Evolutionary conservation across 257 asterid species (phyloP), one percentile per base, ranked within the genome.

Genomic region (Prunella vulgaris): DNA sequence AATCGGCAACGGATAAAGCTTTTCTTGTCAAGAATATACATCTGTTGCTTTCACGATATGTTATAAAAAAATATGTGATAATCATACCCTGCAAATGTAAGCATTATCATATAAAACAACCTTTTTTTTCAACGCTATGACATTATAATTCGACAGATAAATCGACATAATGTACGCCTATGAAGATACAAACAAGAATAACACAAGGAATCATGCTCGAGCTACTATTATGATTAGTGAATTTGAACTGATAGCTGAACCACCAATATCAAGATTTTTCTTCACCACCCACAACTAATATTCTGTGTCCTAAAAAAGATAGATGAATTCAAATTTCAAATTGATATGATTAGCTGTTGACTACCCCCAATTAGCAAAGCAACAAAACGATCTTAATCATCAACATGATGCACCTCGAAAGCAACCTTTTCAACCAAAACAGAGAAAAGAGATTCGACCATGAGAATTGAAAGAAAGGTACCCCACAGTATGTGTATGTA

Each of bases 211-310:
- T 62, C 64, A 62, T 42, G 44, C 60, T 72, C 20, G 27, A 32
- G 74, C 66, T 69, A 57, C 46, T 22, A 49, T 44, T 32, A 60
- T 58, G n/a, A n/a, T n/a, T 53, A 44, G 70, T 58, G 49, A 38
- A 61, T 54, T 72, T 15, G 76, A 83, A 70, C 70, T 78, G 82
- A 78, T 70, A 65, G 80, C 82, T 65, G 68, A 83, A 76, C 85
- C 52, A 75, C 82, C 71, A 80, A 71, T 42, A 63, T 70, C 51
- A 52, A 63, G 67, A 33, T 64, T 76, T 70, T 69, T 72, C 62
- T 53, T 72, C 69, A 71, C 78, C 74, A 49, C 52, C 74, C 76
- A 64, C 71, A 84, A 69, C 78, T 70, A 76, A 77, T 79, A 84
- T 77, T 74, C 83, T 76, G 44, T 37, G 64, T 13, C 73, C 73